phyloP scores from a whole-genome alignment of 371 early-diverging fungal species.

The Haplosporangium sp. region DNA sequence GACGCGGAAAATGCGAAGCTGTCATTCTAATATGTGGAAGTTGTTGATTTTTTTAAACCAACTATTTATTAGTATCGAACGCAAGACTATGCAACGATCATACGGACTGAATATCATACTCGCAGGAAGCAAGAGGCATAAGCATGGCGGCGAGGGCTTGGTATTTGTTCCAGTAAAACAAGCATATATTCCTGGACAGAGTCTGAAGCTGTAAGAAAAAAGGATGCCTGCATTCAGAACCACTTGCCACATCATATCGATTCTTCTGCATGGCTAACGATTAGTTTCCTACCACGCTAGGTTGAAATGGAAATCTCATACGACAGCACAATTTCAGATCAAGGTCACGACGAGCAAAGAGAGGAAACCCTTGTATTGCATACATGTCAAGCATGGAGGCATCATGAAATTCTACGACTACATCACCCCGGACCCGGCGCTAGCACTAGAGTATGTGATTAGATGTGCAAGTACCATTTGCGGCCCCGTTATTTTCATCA shows the following conservation, averaged over 20 bases:
- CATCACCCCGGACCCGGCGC: slow-evolving; percentile 69
- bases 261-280: too few relatives aligned
- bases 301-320: slow-evolving; percentile 94
- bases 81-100: slow-evolving; percentile 71
- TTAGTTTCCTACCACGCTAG: slow-evolving; percentile 50
- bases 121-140: slow-evolving; percentile 72
- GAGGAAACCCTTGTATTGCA: slow-evolving; percentile 72
- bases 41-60: too few relatives aligned
- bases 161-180: slow-evolving; percentile 87
- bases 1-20: background rate
- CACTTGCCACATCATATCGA: too few relatives aligned
- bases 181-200: slow-evolving; percentile 79
- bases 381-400: slow-evolving; percentile 67
- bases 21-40: background rate
- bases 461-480: too few relatives aligned
- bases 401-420: slow-evolving; percentile 71
- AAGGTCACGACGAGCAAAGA: slow-evolving; percentile 69
- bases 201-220: slow-evolving; percentile 63
- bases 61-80: slow-evolving; percentile 57
- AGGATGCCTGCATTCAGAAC: background rate
- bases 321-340: slow-evolving; percentile 87
- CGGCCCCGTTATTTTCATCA: too few relatives aligned
- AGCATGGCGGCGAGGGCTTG: slow-evolving; percentile 89
- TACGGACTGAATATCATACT: slow-evolving; percentile 69
- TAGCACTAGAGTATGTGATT: slow-evolving; percentile 62